A percentile compares a stretch with the other conserved stretches of the same genome.
Evolutionary conservation across 352 stramenopile genomes (phyloP).

Genomic region (Pythium biforme): DNA sequence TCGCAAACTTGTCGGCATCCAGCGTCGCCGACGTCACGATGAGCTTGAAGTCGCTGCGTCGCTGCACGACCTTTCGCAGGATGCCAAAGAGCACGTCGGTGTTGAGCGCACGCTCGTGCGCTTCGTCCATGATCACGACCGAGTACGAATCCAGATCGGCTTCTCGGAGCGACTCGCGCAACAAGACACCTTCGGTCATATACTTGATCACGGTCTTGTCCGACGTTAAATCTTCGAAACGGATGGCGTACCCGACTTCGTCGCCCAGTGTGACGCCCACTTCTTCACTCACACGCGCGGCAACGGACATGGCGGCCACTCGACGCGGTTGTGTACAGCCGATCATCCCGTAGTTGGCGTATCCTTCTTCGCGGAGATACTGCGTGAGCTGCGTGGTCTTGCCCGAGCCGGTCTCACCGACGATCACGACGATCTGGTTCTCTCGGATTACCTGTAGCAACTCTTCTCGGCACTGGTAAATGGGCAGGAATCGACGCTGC

Average conservation of each 20-base stretch:
- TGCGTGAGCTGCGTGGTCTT: constrained; percentile 99
- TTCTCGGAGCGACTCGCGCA: constrained; percentile 93
- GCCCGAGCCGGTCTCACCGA: constrained; percentile 96
- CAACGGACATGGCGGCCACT: constrained; percentile 98
- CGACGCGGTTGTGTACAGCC: constrained; percentile 97
- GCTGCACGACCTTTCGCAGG: constrained; percentile 88
- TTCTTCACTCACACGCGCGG: constrained; percentile 97
- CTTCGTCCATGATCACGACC: constrained; percentile 94
- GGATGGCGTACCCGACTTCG: constrained; percentile 91
- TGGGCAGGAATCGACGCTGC: constrained; percentile 96
- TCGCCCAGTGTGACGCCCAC: constrained; percentile 93
- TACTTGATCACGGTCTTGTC: constrained; percentile 98
- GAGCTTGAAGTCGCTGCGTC: constrained; percentile 89
- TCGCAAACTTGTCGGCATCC: constrained; percentile 96
- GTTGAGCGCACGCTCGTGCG: constrained; percentile 93
- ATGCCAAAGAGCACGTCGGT: constrained; percentile 95
- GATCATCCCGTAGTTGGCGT: constrained; percentile 89
- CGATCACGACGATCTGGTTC: constrained; percentile 98
- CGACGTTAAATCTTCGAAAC: constrained; percentile 93
- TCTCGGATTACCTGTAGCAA: constrained; percentile 97
- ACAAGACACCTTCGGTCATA: constrained; percentile 90
- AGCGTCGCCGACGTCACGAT: constrained; percentile 96
- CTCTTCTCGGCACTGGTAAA: constrained; percentile 95
- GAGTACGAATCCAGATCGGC: constrained; percentile 86
- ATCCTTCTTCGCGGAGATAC: constrained; percentile 92